Conservation (phyloP, 495 filamentous ascomycete species). For the Trichoderma reesei region DNA sequence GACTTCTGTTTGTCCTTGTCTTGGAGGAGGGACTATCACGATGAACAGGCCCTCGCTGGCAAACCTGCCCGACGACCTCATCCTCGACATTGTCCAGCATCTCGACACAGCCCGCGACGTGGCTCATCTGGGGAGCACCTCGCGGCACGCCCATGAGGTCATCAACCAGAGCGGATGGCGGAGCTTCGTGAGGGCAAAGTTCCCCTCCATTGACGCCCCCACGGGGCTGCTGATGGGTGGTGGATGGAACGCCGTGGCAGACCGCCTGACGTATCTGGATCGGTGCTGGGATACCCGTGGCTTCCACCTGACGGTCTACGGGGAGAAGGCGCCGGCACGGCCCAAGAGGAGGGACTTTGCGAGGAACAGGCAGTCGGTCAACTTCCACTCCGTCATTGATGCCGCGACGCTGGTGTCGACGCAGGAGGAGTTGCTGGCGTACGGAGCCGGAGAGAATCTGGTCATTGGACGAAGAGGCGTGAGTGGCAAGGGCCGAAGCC, state of each 20-base stretch:
- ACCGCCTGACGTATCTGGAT: conserved; percentile 31
- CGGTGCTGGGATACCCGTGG: conserved; percentile 33
- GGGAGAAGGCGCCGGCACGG: not conserved
- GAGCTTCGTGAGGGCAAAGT: conserved; percentile 30
- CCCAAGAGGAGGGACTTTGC: conserved; percentile 8
- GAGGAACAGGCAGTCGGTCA: conserved; percentile 15
- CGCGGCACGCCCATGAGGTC: conserved; percentile 20
- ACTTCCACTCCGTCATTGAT: conserved; percentile 32
- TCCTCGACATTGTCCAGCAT: conserved; percentile 27
- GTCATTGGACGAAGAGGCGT: conserved; percentile 19
- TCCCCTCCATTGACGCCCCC: conserved; percentile 24
- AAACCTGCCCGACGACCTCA: conserved; percentile 30
- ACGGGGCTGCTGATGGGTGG: conserved; percentile 13
- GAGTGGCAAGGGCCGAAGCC: conserved; percentile 12
- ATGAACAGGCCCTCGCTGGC: conserved; percentile 8
- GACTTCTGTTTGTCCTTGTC: not conserved
- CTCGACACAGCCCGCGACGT: conserved; percentile 31
- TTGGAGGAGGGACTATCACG: conserved; percentile 23
- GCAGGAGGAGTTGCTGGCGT: conserved; percentile 31
- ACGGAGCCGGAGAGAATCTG: conserved; percentile 37
- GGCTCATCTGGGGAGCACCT: conserved; percentile 23
- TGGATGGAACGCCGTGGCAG: conserved; percentile 29
- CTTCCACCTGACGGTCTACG: not conserved
- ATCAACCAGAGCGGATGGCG: conserved; percentile 30
- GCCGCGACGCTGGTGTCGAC: conserved; percentile 21